phyloP scores from a whole-genome alignment of 176 grass and related monocot genomes.

The Oryza officinalis region DNA sequence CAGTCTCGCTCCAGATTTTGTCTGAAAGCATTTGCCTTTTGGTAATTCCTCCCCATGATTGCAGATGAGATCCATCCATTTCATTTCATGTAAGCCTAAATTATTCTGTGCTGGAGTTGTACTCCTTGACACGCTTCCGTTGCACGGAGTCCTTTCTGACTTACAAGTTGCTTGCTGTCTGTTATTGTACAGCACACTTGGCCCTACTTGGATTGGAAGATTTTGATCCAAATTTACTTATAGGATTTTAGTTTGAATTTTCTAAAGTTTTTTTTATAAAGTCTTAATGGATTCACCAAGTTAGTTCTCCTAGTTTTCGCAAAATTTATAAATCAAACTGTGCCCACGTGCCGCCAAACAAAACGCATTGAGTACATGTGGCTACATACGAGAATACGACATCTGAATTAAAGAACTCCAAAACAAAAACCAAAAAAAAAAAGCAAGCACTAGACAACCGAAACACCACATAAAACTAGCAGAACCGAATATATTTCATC shows the following conservation, averaged over 20 bases:
- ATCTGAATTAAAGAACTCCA: background rate
- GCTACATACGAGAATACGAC: background rate
- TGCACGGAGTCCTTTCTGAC: background rate
- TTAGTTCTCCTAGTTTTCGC: background rate
- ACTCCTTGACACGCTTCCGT: background rate
- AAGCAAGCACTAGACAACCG: background rate
- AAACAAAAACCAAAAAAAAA: background rate
- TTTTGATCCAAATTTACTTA: background rate
- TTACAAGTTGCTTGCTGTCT: background rate
- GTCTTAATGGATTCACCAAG: background rate
- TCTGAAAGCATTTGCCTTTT: background rate
- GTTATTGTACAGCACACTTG: background rate
- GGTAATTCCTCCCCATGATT: background rate
- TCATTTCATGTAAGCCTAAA: background rate
- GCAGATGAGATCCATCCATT: background rate
- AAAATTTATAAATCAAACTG: background rate
- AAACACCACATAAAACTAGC: background rate
- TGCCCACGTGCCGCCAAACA: background rate
- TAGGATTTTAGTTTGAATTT: background rate
- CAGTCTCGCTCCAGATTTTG: constrained; percentile 7
- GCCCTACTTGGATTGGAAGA: background rate
- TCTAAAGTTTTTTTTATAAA: background rate
- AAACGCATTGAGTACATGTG: background rate
- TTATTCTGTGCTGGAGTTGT: background rate
- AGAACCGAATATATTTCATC: background rate